Evolutionary conservation across 2,329 filamentous ascomycete species (phyloP).

Genomic region (Talaromyces marneffei): DNA sequence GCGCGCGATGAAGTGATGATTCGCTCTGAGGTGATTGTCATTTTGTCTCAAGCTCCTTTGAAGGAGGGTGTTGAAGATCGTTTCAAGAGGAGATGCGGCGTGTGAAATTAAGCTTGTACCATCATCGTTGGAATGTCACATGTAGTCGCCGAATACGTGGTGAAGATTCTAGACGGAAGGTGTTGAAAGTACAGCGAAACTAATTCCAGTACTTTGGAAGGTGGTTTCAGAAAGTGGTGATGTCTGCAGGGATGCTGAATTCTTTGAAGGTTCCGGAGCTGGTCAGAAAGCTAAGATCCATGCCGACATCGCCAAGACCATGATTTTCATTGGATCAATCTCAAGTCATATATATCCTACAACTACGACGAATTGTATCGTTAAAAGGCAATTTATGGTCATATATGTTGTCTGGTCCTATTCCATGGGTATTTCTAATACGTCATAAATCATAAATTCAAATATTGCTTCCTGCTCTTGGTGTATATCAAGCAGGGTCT

Average conservation of each 20-base stretch:
- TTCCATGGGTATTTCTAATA: constrained; percentile 9
- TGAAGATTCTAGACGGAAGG: background rate
- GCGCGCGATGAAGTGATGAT: constrained; percentile 33
- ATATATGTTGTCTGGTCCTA: background rate
- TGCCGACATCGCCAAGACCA: constrained; percentile 12
- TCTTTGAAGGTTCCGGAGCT: constrained; percentile 9
- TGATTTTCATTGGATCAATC: background rate
- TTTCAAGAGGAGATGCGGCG: background rate
- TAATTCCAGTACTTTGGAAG: background rate
- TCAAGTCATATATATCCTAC: background rate
- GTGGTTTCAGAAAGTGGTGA: background rate
- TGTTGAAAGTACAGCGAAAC: background rate
- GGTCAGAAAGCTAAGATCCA: constrained; percentile 4
- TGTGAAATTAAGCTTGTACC: background rate
- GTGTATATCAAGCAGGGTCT: constrained; percentile 57
- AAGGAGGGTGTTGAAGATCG: background rate
- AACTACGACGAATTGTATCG: background rate
- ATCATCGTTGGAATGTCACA: background rate
- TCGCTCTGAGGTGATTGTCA: constrained; percentile 41
- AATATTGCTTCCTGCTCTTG: background rate
- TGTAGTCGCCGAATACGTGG: background rate
- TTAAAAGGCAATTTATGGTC: background rate
- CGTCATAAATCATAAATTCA: constrained; percentile 12
- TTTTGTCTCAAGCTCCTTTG: constrained; percentile 21
- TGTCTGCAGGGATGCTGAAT: background rate